Base-by-base conservation (phyloP, 1,284 basidiomycete genomes). In the Marasmius tenuissimus region DNA sequence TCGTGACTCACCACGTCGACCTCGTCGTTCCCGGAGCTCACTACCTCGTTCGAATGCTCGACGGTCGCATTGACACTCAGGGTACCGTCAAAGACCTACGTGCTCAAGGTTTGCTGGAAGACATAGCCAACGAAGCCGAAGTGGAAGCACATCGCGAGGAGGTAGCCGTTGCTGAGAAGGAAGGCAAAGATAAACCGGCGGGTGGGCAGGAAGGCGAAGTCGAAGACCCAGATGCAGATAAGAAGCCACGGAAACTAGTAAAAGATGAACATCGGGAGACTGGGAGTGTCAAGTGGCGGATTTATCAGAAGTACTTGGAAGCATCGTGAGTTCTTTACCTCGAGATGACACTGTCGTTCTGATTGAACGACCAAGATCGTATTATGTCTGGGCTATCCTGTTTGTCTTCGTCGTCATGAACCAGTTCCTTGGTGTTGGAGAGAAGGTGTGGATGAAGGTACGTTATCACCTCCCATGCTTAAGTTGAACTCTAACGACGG, bases 291-390 rank as follows among this genome's bases (percentile, higher is more conserved):
- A 92, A 93, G 69, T 91, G 89, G 88, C 71, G 74, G 1, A 88
- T 93, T 50, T 95, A 95, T 72, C 86, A 88, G 65, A 88, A 85
- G 12, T 94, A 94, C 71, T 77, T 95, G 61, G 80, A 83, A 67
- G 88, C 87, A 48, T 88, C 87, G 85, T 87, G 52, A 50, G 71
- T 71, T 38, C 45, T 59, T 50, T 52, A 65, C 67, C 38, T 60
- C 14, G 27, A 27, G 27, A 27, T 27, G 27, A 27, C 27, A 2
- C 27, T 27, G 27, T 4, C 27, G 27, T 27, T 27, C 27, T 27
- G 27, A 27, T 27, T 2, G 27, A 27, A 27, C 27, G 27, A 4
- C 4, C 27, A 27, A 91, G 84, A 35, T 87, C 81, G n/a, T 90
- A 89, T 67, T 84, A 82, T 81, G 85, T 85, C 14, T 84, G 89